Base-by-base conservation (phyloP, 805 yeast species). In the Saturnispora hagleri region DNA sequence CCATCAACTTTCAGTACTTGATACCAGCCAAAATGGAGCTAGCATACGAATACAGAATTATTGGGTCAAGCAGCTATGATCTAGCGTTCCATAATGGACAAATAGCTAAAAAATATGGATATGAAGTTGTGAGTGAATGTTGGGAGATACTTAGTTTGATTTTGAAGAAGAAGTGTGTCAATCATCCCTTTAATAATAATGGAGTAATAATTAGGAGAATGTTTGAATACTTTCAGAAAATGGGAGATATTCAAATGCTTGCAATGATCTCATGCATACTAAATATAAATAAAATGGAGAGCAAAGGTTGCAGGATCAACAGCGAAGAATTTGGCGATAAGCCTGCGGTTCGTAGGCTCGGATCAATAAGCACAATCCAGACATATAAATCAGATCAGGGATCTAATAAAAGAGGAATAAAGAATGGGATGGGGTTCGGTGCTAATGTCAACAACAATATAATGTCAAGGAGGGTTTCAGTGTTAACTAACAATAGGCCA, bases 201-300 rank as follows among this genome's bases (percentile, higher is more conserved):
- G 51, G 51, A 4, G 13, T 26, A 5, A 24, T 49, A 9, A 73
- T 88, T 0, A 73, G 73, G 26, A 78, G 80, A 53, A 70, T 89
- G 40, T 72, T 90, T 60, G 61, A 64, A 1, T 82, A 83, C 58
- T 89, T 82, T 62, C 93, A 84, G 58, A 67, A 60, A 34, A 61
- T 72, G 42, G 80, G 82, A 1, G 84, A 91, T 60, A 67, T 88
- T 27, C 97, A 91, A 64, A 88, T 91, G 96, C 69, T 90, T 24
- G 96, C 95, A 1, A 86, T 87, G 89, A 66, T 89, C 13, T 43
- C 33, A 35, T 49, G 17, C 28, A 73, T 88, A 4, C 67, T 86
- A 52, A 49, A 18, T 35, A 41, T 49, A 24, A 40, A 38, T 4
- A 22, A 24, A 6, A 20, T 33, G 15, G 43, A 38, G 18, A 38